Evolutionary conservation across 345 rosid genomes (phyloP), one percentile per base, ranked within the genome.

Genomic region (Citrus cavaleriei): DNA sequence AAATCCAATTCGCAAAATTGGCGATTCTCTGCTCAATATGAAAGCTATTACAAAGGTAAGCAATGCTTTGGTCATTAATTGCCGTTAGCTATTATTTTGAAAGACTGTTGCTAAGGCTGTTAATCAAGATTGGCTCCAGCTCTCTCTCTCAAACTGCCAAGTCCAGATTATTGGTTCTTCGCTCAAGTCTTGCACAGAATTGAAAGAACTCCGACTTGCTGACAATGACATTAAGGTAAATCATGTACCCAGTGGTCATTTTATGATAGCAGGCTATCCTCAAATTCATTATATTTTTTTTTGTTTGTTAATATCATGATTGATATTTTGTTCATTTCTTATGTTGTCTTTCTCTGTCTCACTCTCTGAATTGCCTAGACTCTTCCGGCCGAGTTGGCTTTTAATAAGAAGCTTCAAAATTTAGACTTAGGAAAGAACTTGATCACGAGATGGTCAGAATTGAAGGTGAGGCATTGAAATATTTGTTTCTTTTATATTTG

Each of bases 401-500:
- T 79, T 51, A 95, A 93, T 82, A 85, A 87, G 73, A 95, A 85
- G 68, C 91, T 95, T 72, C 93, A 84, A 74, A 91, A 83, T 85
- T 81, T 95, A 85, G 99, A 95, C 84, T 86, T 95, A 84, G 99
- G 99, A 70, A 95, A 92, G 89, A 95, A 95, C 80, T 80, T 80
- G 84, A 89, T 95, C 77, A 76, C 81, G 3, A 85, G 87, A 65
- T 83, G 92, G 91, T 88, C 93, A 59, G 97, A 92, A 68, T 63
- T 95, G 81, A 92, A 92, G 98, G 99, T 93, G 67, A 67, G 83
- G 35, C 19, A 67, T 61, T 4, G 42, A 55, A 70, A 46, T 64
- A 78, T 38, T 40, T 25, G 67, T 78, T 76, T 22, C 8, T 4
- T n/a, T 57, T 66, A 46, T 64, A 78, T 38, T 40, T 25, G 67